A percentile compares a stretch with the other conserved stretches of the same genome.
Conservation (phyloP, 371 early-diverging fungal genomes). For the Zychaea mexicana region DNA sequence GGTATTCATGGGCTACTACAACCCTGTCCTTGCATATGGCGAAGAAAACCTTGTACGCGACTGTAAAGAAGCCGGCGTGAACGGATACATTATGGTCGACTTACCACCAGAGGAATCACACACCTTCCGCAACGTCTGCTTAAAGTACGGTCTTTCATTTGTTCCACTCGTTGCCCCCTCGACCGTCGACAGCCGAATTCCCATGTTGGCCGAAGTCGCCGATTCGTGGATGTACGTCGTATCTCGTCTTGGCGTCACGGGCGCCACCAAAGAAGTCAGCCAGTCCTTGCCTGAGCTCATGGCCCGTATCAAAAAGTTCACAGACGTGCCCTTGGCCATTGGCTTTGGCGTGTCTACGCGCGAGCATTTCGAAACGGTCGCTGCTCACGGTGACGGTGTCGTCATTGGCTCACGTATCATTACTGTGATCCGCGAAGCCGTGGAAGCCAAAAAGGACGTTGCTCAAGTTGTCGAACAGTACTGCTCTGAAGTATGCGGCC, state of each 20-base stretch:
- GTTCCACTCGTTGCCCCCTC: constrained; percentile 95
- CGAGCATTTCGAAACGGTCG: constrained; percentile 87
- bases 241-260: constrained; percentile 93
- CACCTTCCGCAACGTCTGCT: constrained; percentile 77
- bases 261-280: constrained; percentile 68
- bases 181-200: constrained; percentile 84
- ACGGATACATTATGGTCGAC: constrained; percentile 97
- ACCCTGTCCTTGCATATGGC: constrained; percentile 93
- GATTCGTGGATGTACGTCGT: constrained; percentile 96
- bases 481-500: constrained; percentile 65
- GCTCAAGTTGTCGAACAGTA: constrained; percentile 60
- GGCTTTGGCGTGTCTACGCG: constrained; percentile 95
- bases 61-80: constrained; percentile 82
- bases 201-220: constrained; percentile 76
- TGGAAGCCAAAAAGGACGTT: constrained; percentile 46
- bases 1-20: constrained; percentile 98
- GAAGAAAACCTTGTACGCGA: constrained; percentile 82
- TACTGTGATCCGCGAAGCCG: constrained; percentile 70
- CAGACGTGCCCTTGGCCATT: constrained; percentile 86
- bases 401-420: constrained; percentile 94
- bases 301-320: constrained; percentile 75
- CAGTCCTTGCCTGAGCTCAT: constrained; percentile 74
- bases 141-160: constrained; percentile 80
- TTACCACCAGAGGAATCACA: constrained; percentile 96
- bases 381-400: constrained; percentile 89